phyloP scores from a whole-genome alignment of 495 filamentous ascomycete species.

The Penicillium lividum region DNA sequence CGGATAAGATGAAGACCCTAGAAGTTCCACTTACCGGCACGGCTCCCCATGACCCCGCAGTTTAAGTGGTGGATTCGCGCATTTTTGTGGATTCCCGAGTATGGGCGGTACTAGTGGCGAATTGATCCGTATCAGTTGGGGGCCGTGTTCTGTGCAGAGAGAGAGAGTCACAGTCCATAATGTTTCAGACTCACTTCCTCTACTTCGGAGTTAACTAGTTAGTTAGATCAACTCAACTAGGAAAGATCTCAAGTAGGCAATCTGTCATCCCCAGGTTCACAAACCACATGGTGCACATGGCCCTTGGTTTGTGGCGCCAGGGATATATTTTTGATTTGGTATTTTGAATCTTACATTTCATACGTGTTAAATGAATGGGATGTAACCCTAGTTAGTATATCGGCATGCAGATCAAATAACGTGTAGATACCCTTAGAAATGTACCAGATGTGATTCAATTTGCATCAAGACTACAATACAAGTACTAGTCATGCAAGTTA shows the following conservation, averaged over 20 bases:
- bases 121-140: background rate
- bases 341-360: background rate
- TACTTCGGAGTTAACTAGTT: background rate
- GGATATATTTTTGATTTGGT: background rate
- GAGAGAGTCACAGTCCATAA: background rate
- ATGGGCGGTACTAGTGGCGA: background rate
- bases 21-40: background rate
- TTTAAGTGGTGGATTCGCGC: background rate
- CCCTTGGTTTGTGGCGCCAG: background rate
- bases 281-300: slow-evolving; percentile 1
- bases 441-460: no score
- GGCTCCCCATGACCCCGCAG: background rate
- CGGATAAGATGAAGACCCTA: background rate
- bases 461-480: no score
- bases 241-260: slow-evolving; percentile 1
- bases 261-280: background rate
- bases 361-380: background rate
- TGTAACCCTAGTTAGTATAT: background rate
- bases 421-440: background rate
- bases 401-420: background rate
- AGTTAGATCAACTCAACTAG: background rate
- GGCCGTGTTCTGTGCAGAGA: background rate
- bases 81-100: background rate
- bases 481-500: no score
- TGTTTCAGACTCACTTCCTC: background rate